Evolutionary conservation across 306 rosid genomes (phyloP).

Genomic region (Gastrolobium bilobum): DNA sequence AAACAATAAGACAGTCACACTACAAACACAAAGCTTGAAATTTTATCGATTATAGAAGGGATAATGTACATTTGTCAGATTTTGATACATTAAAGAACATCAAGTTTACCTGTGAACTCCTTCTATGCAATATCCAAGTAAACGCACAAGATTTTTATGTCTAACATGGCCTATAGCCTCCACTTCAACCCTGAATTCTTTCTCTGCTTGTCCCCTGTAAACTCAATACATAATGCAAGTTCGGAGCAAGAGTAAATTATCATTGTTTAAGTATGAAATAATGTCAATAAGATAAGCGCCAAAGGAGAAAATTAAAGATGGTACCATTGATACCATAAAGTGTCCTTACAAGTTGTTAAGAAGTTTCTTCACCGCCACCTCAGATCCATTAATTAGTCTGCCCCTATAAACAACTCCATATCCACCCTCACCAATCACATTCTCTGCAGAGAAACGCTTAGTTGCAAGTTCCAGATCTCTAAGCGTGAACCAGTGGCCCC

Average conservation of each 20-base stretch:
- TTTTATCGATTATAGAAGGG: constrained; percentile 3
- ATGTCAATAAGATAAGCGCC: neutral
- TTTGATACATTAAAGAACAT: constrained; percentile 14
- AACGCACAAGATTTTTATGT: constrained; percentile 94
- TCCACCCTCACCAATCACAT: constrained; percentile 96
- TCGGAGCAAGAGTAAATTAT: constrained; percentile 6
- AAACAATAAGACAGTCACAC: neutral
- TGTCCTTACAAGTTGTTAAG: constrained; percentile 86
- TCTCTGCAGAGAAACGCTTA: constrained; percentile 74
- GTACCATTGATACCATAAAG: constrained; percentile 32
- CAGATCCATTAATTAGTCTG: constrained; percentile 88
- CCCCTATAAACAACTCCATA: constrained; percentile 96
- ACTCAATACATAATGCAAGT: constrained; percentile 40
- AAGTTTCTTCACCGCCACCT: constrained; percentile 93
- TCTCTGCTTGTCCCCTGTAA: constrained; percentile 96
- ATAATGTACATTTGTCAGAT: neutral
- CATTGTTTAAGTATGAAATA: constrained; percentile 26
- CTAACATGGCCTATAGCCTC: constrained; percentile 98
- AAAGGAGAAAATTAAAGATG: constrained; percentile 13
- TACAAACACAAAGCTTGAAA: neutral
- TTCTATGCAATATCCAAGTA: constrained; percentile 93
- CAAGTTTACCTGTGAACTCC: constrained; percentile 86
- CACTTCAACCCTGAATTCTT: constrained; percentile 95
- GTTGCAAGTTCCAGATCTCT: constrained; percentile 92
- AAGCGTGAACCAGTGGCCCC: constrained; percentile 99